Evolutionary conservation across 2,329 filamentous ascomycete species (phyloP), one percentile per base, ranked within the genome.

Genomic region (Ophiostoma montium): DNA sequence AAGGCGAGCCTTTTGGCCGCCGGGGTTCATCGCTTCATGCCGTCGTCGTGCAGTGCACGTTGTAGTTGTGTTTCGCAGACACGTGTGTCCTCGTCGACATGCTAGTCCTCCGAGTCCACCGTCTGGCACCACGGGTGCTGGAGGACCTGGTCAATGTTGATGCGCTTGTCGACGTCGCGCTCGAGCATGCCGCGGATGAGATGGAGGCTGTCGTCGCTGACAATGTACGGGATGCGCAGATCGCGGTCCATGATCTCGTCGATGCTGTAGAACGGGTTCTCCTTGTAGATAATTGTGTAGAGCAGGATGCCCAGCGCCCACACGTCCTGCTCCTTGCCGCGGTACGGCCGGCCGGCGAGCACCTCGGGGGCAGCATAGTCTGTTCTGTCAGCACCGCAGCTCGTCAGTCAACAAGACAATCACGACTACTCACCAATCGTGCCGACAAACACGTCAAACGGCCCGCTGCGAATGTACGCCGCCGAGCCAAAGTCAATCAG

Each of bases 301-400:
- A 98, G 78, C 23, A 98, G 75, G 60, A 98, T 96, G 21, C 92
- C 92, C 15, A 98, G 75, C 1, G 92, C 92, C 92, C 92, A 98
- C 30, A 98, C 88, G 61, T 98, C 92, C 70, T 98, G 92, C 64
- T 95, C 90, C 66, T 94, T 95, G 60, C 92, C 92, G 56, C 84
- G 79, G 66, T 98, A 98, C 15, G 89, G 84, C 58, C 82, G 84
- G 44, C 92, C 92, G 51, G 88, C 88, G 45, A 98, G 75, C 49
- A 98, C 92, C 69, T 98, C 92, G n/a, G 92, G 92, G 7, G 92
- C 92, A 42, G 92, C 92, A 66, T 98, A 98, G 70, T 98, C 92
- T 95, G 49, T 5, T 38, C 5, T 30, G 39, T 38, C n/a, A 50
- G 44, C 3, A 21, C 5, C 39, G n/a, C 23, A 27, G 5, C 8